Percentiles rank a stretch among this genome's conserved stretches.
These are phyloP conservation scores for Pichia ethanolica DNA, from an alignment of 805 yeast species.

Conservation along the genomic window DNA sequence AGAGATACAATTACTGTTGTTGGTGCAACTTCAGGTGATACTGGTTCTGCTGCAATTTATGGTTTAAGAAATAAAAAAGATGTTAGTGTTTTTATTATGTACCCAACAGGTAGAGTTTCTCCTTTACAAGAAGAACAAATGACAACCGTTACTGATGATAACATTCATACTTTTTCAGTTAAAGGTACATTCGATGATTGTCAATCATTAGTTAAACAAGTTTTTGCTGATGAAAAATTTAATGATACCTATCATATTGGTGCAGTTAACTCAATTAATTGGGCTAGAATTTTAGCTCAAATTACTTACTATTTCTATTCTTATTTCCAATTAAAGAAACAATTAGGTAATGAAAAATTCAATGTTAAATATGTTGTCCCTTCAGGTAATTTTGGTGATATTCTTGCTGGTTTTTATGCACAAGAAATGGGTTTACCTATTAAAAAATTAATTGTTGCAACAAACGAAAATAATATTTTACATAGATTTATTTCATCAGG, in stretches of 20 bases:
- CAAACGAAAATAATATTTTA: conserved; percentile 91
- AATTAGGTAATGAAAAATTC: conserved; percentile 22
- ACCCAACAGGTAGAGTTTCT: conserved; percentile 96
- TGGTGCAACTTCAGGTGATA: conserved; percentile 98
- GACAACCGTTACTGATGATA: conserved; percentile 91
- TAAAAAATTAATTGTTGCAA: conserved; percentile 82
- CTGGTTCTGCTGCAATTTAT: conserved; percentile 98
- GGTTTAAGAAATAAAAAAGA: conserved; percentile 96
- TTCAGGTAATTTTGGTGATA: conserved; percentile 97
- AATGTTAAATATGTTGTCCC: conserved; percentile 87
- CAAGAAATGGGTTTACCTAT: conserved; percentile 92
- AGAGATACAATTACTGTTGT: conserved; percentile 88
- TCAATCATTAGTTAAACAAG: conserved; percentile 90
- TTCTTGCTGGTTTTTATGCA: conserved; percentile 93
- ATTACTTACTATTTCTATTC: conserved; percentile 94
- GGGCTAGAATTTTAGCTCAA: conserved; percentile 98
- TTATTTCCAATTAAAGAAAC: conserved; percentile 61
- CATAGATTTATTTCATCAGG: conserved; percentile 89
- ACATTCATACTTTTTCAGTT: conserved; percentile 92
- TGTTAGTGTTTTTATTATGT: conserved; percentile 92
- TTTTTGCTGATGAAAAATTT: conserved; percentile 85
- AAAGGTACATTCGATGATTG: conserved; percentile 98
- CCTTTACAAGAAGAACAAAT: conserved; percentile 98
- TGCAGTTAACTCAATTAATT: conserved; percentile 96
- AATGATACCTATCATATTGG: conserved; percentile 89